Percentiles rank a stretch among this genome's conserved stretches.
Conservation (phyloP, 768 basidiomycete genomes). For the Boletus edulis region DNA sequence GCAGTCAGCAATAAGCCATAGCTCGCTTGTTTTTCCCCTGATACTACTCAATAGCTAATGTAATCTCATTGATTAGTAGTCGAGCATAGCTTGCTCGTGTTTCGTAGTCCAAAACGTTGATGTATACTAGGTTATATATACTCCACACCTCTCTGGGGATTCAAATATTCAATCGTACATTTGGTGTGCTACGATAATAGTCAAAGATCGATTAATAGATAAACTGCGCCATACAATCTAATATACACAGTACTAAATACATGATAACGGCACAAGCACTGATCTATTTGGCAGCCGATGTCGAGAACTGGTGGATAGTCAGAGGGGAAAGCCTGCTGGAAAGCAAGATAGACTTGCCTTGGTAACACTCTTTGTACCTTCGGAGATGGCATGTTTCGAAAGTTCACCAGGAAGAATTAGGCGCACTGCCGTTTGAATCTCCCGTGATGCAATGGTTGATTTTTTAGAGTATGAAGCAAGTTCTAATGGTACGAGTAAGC, state of each 20-base stretch:
- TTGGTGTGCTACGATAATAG: not conserved
- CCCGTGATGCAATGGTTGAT: conserved; percentile 97
- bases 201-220: conserved; percentile 26
- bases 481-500: conserved; percentile 43
- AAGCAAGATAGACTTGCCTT: conserved; percentile 36
- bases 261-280: conserved; percentile 1
- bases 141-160: no score
- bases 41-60: no score
- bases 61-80: no score
- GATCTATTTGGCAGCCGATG: conserved; percentile 42
- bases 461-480: conserved; percentile 98
- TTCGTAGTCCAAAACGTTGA: no score
- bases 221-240: conserved; percentile 30
- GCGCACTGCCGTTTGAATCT: conserved; percentile 96
- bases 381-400: conserved; percentile 97
- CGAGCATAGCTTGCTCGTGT: no score
- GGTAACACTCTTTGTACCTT: conserved; percentile 80
- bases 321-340: not conserved
- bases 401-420: conserved; percentile 96
- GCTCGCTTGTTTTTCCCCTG: no score
- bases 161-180: no score
- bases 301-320: conserved; percentile 36
- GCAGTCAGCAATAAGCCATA: no score
- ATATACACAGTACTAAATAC: conserved; percentile 26
- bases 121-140: no score